Evolutionary conservation across 2,329 filamentous ascomycete species (phyloP).

Genomic region (Curvularia spicifera): DNA sequence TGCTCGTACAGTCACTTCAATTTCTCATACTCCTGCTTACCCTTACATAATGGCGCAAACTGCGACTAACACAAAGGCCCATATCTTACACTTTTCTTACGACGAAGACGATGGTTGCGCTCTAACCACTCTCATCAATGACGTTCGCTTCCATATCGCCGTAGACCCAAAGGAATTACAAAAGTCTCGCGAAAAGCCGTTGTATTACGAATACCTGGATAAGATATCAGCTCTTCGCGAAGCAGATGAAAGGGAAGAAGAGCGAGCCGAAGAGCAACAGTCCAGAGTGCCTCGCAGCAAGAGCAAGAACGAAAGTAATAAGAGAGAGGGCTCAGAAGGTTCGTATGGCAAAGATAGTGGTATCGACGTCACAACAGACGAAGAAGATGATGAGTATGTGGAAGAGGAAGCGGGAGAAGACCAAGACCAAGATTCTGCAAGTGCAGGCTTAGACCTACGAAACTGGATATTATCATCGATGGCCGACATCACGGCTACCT

Average conservation of each 20-base stretch:
- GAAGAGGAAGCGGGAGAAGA: slow-evolving; percentile 21
- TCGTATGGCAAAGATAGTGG: slow-evolving; percentile 26
- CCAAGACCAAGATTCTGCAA: slow-evolving; percentile 24
- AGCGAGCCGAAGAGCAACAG: slow-evolving; percentile 12
- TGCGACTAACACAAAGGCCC: slow-evolving; percentile 10
- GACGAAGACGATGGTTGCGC: slow-evolving; percentile 24
- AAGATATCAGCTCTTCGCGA: slow-evolving; percentile 23
- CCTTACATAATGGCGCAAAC: slow-evolving; percentile 18
- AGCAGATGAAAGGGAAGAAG: slow-evolving; percentile 24
- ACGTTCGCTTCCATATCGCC: slow-evolving; percentile 27
- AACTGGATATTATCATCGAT: slow-evolving; percentile 24
- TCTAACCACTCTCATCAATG: slow-evolving; percentile 27
- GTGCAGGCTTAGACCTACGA: slow-evolving; percentile 22
- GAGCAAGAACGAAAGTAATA: slow-evolving; percentile 4
- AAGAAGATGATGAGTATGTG: slow-evolving; percentile 16
- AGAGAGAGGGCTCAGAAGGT: slow-evolving; percentile 2
- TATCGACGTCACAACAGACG: slow-evolving; percentile 24
- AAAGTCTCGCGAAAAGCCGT: slow-evolving; percentile 21
- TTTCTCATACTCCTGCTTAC: not conserved
- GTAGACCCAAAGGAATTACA: slow-evolving; percentile 18
- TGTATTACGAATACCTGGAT: slow-evolving; percentile 30
- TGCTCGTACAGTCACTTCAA: not conserved
- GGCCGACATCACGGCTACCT: slow-evolving; percentile 17
- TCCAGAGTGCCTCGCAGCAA: slow-evolving; percentile 1
- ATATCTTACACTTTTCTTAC: slow-evolving; percentile 24